phyloP scores from a whole-genome alignment of 2,329 filamentous ascomycete species.

The Fusarium setosum region DNA sequence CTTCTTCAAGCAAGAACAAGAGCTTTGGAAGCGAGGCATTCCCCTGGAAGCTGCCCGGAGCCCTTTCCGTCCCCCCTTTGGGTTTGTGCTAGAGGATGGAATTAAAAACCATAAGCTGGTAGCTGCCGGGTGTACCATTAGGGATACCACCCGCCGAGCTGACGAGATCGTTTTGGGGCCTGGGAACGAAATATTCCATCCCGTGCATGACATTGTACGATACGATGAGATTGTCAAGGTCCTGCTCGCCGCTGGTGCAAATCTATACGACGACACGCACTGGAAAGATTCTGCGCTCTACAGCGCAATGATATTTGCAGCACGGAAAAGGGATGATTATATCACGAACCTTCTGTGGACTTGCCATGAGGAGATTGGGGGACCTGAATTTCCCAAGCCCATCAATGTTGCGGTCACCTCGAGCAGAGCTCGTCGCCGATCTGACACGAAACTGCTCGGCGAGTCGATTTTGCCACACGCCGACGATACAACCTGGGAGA shows the following conservation, averaged over 20 bases:
- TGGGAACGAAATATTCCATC: not conserved
- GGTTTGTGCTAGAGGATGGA: not conserved
- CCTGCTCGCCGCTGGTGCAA: constrained; percentile 19
- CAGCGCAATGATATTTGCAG: constrained; percentile 22
- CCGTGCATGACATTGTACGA: not conserved
- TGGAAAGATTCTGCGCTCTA: constrained; percentile 1
- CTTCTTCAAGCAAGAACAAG: constrained; percentile 21
- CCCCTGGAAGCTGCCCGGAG: not conserved
- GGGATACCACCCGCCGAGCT: not conserved
- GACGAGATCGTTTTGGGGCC: not conserved
- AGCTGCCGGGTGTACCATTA: constrained; percentile 9
- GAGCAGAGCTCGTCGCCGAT: constrained; percentile 18
- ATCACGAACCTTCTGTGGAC: constrained; percentile 12
- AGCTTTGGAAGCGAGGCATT: constrained; percentile 16
- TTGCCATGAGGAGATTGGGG: constrained; percentile 1
- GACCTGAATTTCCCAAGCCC: not conserved
- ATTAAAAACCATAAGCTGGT: not conserved
- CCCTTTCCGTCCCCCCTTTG: not conserved
- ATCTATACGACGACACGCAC: not conserved
- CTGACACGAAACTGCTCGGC: constrained; percentile 9
- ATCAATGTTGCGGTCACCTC: not conserved
- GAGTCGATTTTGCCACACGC: not conserved
- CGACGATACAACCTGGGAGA: constrained; percentile 9
- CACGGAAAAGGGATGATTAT: constrained; percentile 20
- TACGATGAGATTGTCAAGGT: constrained; percentile 24